These are phyloP conservation scores for Ceriops decandra DNA, from an alignment of 345 rosid genomes.

Conservation along the genomic window DNA sequence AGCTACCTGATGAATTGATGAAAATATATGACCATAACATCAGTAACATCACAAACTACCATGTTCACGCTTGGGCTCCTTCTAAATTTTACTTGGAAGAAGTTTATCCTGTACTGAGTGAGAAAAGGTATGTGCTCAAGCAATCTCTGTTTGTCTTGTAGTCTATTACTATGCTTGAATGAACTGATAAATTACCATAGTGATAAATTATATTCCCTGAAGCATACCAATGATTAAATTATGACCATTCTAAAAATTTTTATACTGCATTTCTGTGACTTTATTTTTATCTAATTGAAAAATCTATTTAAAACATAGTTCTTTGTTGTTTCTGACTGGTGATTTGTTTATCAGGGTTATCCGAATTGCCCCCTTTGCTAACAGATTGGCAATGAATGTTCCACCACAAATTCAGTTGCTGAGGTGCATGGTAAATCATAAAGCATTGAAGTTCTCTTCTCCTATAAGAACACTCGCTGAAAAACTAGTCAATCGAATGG, in stretches of 20 bases:
- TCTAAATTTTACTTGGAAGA: conserved; percentile 56
- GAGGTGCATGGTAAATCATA: conserved; percentile 85
- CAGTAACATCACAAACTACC: conserved; percentile 57
- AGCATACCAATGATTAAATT: background rate
- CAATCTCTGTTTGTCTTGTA: background rate
- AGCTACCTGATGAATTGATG: conserved; percentile 65
- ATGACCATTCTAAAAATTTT: background rate
- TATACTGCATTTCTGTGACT: background rate
- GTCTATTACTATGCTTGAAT: no score
- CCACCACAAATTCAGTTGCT: conserved; percentile 77
- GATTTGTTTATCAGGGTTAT: conserved; percentile 55
- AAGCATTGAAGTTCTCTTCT: conserved; percentile 69
- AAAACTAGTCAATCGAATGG: conserved; percentile 63
- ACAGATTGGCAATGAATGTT: conserved; percentile 93
- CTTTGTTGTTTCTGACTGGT: conserved; percentile 14
- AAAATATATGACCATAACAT: conserved; percentile 52
- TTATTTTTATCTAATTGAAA: background rate
- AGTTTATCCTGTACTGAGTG: conserved; percentile 62
- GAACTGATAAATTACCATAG: no score
- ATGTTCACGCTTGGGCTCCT: conserved; percentile 79
- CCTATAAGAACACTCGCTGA: conserved; percentile 58
- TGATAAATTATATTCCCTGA: background rate
- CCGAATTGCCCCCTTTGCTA: conserved; percentile 85
- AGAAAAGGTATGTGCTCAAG: conserved; percentile 56
- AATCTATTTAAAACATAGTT: background rate